Evolutionary conservation across 208 protist genomes (phyloP).

Genomic region (Trypanosomatidae sp.): DNA sequence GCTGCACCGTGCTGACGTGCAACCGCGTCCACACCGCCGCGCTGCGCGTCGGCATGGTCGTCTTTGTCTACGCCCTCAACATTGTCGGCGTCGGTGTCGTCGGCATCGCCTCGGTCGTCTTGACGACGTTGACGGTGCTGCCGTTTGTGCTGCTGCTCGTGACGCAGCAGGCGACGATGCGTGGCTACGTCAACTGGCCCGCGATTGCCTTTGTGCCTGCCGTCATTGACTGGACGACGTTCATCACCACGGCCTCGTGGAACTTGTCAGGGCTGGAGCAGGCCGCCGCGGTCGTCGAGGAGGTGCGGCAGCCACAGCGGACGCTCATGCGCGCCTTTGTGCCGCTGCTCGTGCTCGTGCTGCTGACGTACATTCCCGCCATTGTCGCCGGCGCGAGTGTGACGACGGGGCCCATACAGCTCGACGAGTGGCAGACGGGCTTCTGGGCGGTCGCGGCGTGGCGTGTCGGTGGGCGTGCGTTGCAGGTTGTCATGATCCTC

Average conservation of each 20-base stretch:
- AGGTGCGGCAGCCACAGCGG: conserved; percentile 39
- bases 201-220: conserved; percentile 42
- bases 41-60: conserved; percentile 32
- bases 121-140: conserved; percentile 33
- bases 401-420: conserved; percentile 18
- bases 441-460: conserved; percentile 49
- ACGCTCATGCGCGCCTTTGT: conserved; percentile 52
- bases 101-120: conserved; percentile 30
- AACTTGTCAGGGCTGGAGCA: conserved; percentile 75
- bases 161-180: conserved; percentile 25
- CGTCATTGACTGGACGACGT: conserved; percentile 46
- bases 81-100: conserved; percentile 49
- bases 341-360: conserved; percentile 41
- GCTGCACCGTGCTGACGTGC: conserved; percentile 37
- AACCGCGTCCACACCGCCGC: conserved; percentile 3
- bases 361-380: conserved; percentile 60
- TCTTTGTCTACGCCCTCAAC: conserved; percentile 45
- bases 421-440: conserved; percentile 48
- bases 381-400: conserved; percentile 53
- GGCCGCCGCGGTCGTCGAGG: conserved; percentile 50
- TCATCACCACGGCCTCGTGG: conserved; percentile 71
- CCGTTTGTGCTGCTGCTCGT: conserved; percentile 59
- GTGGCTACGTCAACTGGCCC: conserved; percentile 63
- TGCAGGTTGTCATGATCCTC: conserved; percentile 33
- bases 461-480: conserved; percentile 19